Percentiles rank a stretch among this genome's conserved stretches.
Evolutionary conservation across 495 filamentous ascomycete genomes (phyloP).

Genomic region (Hypoxylon trugodes): DNA sequence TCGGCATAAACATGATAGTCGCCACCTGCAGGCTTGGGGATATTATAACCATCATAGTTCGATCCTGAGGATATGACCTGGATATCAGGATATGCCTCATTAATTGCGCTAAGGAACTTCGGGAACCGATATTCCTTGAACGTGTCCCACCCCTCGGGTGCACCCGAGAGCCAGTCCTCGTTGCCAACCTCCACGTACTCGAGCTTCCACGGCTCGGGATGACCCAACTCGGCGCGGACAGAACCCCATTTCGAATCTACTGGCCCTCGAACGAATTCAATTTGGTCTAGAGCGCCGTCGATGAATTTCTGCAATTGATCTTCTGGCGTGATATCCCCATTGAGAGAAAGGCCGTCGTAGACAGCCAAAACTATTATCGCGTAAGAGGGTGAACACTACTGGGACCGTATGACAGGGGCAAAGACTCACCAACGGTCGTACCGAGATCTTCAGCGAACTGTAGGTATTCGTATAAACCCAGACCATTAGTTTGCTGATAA

Average conservation of each 20-base stretch:
- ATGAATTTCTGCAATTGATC: conserved; percentile 56
- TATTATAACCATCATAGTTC: conserved; percentile 49
- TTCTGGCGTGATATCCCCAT: conserved; percentile 55
- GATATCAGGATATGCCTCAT: conserved; percentile 67
- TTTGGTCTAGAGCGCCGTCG: conserved; percentile 69
- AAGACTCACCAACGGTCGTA: conserved; percentile 56
- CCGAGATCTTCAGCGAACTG: conserved; percentile 71
- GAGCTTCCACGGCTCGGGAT: conserved; percentile 65
- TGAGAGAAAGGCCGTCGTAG: conserved; percentile 70
- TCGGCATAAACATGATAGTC: conserved; percentile 53
- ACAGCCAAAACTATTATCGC: conserved; percentile 57
- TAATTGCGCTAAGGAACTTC: conserved; percentile 64
- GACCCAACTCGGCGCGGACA: conserved; percentile 63
- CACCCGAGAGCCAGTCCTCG: conserved; percentile 66
- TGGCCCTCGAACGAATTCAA: conserved; percentile 71
- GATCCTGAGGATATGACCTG: conserved; percentile 63
- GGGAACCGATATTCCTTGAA: conserved; percentile 66
- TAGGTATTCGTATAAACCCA: conserved; percentile 71
- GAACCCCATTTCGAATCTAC: conserved; percentile 64
- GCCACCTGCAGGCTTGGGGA: conserved; percentile 53
- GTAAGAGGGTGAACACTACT: not conserved
- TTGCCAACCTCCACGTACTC: conserved; percentile 73
- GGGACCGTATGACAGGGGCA: not conserved
- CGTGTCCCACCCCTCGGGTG: conserved; percentile 46
- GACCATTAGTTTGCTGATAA: conserved; percentile 68